Percentiles rank a stretch among this genome's conserved stretches.
phyloP scores from a whole-genome alignment of 306 rosid species.

The Trichosanthes truncata region DNA sequence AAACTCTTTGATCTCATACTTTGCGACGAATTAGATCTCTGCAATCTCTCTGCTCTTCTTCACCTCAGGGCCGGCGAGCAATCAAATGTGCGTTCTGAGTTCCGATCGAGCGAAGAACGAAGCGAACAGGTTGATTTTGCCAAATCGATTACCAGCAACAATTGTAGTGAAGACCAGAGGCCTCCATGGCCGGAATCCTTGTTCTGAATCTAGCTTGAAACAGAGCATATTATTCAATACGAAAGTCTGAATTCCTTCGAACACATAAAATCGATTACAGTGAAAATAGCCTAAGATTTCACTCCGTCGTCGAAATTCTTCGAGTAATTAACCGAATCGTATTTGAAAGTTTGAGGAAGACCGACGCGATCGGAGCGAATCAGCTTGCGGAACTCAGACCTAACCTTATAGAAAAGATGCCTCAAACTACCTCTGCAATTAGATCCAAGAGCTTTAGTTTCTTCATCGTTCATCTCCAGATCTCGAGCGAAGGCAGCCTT shows the following conservation, averaged over 20 bases:
- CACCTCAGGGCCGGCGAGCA: neutral
- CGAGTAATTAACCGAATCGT: conserved; percentile 26
- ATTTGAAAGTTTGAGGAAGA: conserved; percentile 72
- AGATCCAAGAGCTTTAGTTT: conserved; percentile 53
- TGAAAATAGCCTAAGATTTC: neutral
- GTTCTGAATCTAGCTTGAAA: conserved; percentile 13
- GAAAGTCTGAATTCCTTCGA: neutral
- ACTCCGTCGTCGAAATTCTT: conserved; percentile 24
- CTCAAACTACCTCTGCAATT: conserved; percentile 52
- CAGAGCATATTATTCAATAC: conserved; percentile 1
- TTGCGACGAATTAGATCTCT: neutral
- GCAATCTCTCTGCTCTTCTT: neutral
- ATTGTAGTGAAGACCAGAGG: neutral
- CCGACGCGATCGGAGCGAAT: conserved; percentile 29
- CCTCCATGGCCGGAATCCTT: neutral
- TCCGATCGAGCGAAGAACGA: neutral
- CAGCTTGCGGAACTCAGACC: conserved; percentile 55
- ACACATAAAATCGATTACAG: neutral
- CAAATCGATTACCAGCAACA: neutral
- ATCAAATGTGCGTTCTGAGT: neutral
- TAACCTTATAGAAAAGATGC: conserved; percentile 45
- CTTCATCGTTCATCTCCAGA: conserved; percentile 83
- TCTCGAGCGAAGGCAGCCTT: conserved; percentile 63
- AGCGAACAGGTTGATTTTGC: neutral
- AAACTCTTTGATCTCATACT: neutral